These are phyloP conservation scores for Tolypocladium capitatum DNA, from an alignment of 2,329 filamentous ascomycete species.

Conservation along the genomic window DNA sequence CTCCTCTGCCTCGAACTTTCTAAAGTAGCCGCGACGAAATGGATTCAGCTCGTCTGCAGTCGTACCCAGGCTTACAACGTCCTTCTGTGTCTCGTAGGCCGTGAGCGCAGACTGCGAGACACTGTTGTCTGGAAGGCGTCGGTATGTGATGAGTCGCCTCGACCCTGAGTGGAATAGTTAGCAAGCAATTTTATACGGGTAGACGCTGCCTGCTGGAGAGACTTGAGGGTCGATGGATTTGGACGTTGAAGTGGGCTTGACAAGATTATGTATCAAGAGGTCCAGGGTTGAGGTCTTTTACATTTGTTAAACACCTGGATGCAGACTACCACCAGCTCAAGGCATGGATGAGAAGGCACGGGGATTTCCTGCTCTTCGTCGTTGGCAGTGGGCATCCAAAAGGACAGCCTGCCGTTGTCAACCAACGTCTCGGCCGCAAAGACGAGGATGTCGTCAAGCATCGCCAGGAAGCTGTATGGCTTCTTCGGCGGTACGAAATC, in stretches of 20 bases:
- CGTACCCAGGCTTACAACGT: slow-evolving; percentile 23
- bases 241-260: not conserved
- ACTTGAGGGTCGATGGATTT: not conserved
- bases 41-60: slow-evolving; percentile 48
- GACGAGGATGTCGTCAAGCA: slow-evolving; percentile 78
- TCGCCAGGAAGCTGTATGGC: slow-evolving; percentile 81
- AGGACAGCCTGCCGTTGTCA: slow-evolving; percentile 64
- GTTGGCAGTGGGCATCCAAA: slow-evolving; percentile 95
- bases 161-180: slow-evolving; percentile 49
- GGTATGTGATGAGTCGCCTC: slow-evolving; percentile 75
- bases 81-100: slow-evolving; percentile 17
- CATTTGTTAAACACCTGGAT: slow-evolving; percentile 85
- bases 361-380: slow-evolving; percentile 63
- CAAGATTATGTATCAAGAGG: no score
- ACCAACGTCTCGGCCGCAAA: slow-evolving; percentile 71
- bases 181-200: not conserved
- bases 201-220: not conserved
- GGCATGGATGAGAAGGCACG: slow-evolving; percentile 61
- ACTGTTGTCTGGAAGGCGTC: slow-evolving; percentile 48
- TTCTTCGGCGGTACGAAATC: slow-evolving; percentile 78
- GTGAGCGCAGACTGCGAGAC: slow-evolving; percentile 33
- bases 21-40: slow-evolving; percentile 46
- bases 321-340: slow-evolving; percentile 64
- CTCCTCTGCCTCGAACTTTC: slow-evolving; percentile 30
- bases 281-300: slow-evolving; percentile 22